Conservation (phyloP, 1,284 basidiomycete genomes). For the Cystobasidium slooffiae region DNA sequence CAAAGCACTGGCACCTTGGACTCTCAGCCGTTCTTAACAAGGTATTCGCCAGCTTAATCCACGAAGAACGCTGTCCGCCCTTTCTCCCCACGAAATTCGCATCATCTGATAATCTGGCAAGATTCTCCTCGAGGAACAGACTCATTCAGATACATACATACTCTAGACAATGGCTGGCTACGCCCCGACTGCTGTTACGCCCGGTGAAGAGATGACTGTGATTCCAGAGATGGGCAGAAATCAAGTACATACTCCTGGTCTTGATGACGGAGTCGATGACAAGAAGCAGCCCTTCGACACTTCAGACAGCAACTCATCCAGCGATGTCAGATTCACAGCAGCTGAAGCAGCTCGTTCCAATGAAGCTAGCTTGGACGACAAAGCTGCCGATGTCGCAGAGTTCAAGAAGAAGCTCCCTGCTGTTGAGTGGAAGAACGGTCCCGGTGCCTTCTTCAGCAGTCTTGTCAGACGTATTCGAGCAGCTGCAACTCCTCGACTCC, state of each 20-base stretch:
- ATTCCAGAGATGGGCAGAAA: constrained; percentile 23
- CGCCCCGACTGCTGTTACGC: constrained; percentile 19
- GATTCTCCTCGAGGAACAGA: background rate
- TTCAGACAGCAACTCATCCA: constrained; percentile 3
- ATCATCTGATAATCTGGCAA: background rate
- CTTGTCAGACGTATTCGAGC: constrained; percentile 15
- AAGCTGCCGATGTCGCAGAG: constrained; percentile 8
- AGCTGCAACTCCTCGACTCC: constrained; percentile 26
- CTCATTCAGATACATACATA: background rate
- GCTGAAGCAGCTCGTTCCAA: background rate
- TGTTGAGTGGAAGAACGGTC: constrained; percentile 21
- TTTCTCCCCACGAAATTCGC: background rate
- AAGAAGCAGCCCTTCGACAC: constrained; percentile 24
- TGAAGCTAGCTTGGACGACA: constrained; percentile 15
- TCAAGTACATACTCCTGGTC: constrained; percentile 8
- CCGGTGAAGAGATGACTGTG: constrained; percentile 30
- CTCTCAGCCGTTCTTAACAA: constrained; percentile 44
- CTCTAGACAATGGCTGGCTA: constrained; percentile 27
- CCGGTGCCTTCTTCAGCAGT: constrained; percentile 27
- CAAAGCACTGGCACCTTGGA: constrained; percentile 27
- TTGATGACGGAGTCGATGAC: constrained; percentile 12
- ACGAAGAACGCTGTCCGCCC: constrained; percentile 20
- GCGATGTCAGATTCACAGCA: background rate
- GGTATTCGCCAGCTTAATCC: constrained; percentile 19
- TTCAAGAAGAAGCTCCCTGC: constrained; percentile 39